Percentiles rank a stretch among this genome's conserved stretches.
These are phyloP conservation scores for Colletotrichum ledebouriae DNA, from an alignment of 2,329 filamentous ascomycete species.

Conservation along the genomic window DNA sequence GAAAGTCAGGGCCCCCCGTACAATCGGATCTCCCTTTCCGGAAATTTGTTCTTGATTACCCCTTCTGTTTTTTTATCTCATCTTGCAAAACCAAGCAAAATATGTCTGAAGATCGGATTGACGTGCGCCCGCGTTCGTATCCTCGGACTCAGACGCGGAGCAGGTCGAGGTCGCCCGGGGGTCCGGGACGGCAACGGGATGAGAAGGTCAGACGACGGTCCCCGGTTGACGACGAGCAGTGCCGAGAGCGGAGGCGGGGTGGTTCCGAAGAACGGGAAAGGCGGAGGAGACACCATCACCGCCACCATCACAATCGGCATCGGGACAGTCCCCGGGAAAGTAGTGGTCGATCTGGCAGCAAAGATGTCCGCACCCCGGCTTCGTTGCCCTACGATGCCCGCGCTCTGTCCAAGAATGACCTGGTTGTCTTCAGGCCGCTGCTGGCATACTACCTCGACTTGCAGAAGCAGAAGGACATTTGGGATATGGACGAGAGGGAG, in stretches of 20 bases:
- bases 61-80: background rate
- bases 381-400: conserved; percentile 75
- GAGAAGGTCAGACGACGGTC: conserved; percentile 32
- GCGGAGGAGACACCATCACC: conserved; percentile 37
- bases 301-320: conserved; percentile 27
- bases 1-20: too few species aligned
- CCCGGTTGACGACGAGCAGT: conserved; percentile 21
- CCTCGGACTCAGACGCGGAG: conserved; percentile 45
- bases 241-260: conserved; percentile 13
- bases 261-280: conserved; percentile 13
- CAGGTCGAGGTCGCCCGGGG: conserved; percentile 25
- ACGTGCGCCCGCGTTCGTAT: too few species aligned
- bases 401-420: conserved; percentile 76
- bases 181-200: conserved; percentile 19
- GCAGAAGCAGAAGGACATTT: conserved; percentile 82
- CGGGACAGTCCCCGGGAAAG: conserved; percentile 24
- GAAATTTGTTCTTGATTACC: background rate
- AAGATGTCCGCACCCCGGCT: conserved; percentile 4
- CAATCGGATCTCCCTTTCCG: background rate
- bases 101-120: conserved; percentile 38
- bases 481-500: conserved; percentile 80
- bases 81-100: background rate
- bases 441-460: conserved; percentile 89
- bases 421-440: conserved; percentile 75
- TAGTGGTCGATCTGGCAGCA: conserved; percentile 2